Evolutionary conservation across 108 stramenopile genomes (phyloP).

Genomic region (Halocafeteria seosinensis): DNA sequence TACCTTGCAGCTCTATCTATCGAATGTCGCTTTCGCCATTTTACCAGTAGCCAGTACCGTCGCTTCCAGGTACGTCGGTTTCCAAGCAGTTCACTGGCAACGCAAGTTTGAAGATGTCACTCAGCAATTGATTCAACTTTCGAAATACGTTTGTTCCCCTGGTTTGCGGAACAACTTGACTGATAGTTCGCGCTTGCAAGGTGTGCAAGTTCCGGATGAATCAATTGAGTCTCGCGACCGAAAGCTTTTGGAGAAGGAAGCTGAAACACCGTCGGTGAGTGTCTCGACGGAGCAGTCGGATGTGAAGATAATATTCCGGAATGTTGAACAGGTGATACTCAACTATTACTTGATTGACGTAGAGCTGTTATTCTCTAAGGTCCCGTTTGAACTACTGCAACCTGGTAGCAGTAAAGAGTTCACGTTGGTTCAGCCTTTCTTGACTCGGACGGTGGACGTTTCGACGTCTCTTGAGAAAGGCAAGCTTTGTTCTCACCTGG

Average conservation of each 20-base stretch:
- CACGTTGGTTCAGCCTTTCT: not conserved
- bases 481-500: not conserved
- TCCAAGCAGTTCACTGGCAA: not conserved
- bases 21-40: too few species aligned
- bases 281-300: not conserved
- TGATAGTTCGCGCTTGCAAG: too few species aligned
- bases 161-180: too few species aligned
- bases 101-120: not conserved
- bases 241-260: too few species aligned
- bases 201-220: too few species aligned
- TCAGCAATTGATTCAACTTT: too few species aligned
- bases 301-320: not conserved
- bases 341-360: not conserved
- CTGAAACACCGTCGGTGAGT: too few species aligned
- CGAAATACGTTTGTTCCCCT: too few species aligned
- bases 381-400: not conserved
- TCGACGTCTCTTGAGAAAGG: not conserved
- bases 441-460: not conserved
- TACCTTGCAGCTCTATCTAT: too few species aligned
- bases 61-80: not conserved
- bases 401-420: not conserved
- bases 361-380: constrained; percentile 2
- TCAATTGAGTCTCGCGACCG: too few species aligned
- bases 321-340: not conserved
- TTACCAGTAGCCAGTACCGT: not conserved